Conservation (phyloP, 2,329 filamentous ascomycete genomes). For the Nemania sp. region DNA sequence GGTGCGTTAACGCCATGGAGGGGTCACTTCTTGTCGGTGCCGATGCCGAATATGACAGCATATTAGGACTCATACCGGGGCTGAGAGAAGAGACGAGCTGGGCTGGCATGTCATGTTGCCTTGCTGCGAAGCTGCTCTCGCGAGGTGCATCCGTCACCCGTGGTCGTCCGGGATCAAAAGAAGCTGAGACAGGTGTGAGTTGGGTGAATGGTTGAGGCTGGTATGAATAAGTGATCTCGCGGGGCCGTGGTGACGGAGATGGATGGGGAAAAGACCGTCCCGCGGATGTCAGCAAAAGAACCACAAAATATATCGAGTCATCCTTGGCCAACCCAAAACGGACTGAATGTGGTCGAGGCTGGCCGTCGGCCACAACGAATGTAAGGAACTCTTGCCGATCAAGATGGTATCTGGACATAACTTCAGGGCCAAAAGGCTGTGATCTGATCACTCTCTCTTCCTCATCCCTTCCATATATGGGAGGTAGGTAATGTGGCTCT, state of each 20-base stretch:
- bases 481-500: slow-evolving; percentile 66
- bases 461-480: slow-evolving; percentile 61
- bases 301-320: slow-evolving; percentile 66
- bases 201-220: slow-evolving; percentile 49
- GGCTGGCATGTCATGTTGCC: slow-evolving; percentile 38
- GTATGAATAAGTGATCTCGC: slow-evolving; percentile 50
- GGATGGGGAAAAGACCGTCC: slow-evolving; percentile 48
- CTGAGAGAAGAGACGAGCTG: slow-evolving; percentile 42
- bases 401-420: slow-evolving; percentile 56
- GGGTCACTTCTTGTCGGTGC: slow-evolving; percentile 56
- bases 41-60: slow-evolving; percentile 53
- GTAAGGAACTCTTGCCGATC: slow-evolving; percentile 60
- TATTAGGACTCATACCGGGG: slow-evolving; percentile 47
- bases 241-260: slow-evolving; percentile 50
- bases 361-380: slow-evolving; percentile 58
- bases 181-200: slow-evolving; percentile 51
- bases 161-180: slow-evolving; percentile 52
- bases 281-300: slow-evolving; percentile 51
- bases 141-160: slow-evolving; percentile 43
- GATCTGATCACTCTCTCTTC: slow-evolving; percentile 60
- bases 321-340: slow-evolving; percentile 63
- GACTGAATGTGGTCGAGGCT: slow-evolving; percentile 53
- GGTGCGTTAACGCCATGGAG: slow-evolving; percentile 50
- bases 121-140: slow-evolving; percentile 42
- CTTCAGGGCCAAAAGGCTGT: slow-evolving; percentile 58